These are phyloP conservation scores for Eucalyptus albens DNA, from an alignment of 345 rosid species.

Conservation along the genomic window DNA sequence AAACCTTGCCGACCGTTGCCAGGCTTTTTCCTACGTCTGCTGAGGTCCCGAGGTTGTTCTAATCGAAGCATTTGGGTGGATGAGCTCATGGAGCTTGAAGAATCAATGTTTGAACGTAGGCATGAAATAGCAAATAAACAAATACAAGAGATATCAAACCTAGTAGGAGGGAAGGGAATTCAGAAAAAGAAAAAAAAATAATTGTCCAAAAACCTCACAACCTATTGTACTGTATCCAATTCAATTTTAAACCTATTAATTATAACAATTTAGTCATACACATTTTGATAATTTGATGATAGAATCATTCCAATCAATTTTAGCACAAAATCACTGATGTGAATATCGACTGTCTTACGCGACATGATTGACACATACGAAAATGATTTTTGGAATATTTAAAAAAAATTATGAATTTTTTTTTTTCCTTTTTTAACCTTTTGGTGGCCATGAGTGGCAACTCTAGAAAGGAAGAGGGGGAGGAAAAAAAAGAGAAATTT, in stretches of 20 bases:
- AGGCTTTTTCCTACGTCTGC: not conserved
- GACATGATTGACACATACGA: accelerated
- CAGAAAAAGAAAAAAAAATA: no score
- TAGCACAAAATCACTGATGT: accelerated
- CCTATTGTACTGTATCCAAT: accelerated
- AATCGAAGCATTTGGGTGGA: not conserved
- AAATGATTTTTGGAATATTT: no score
- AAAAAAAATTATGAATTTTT: no score
- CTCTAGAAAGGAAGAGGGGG: accelerated
- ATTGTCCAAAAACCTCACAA: accelerated
- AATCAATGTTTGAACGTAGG: not conserved
- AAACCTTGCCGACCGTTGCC: not conserved
- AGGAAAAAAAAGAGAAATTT: no score
- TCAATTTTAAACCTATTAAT: accelerated
- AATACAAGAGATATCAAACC: not conserved
- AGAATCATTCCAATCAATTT: accelerated
- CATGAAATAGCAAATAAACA: not conserved
- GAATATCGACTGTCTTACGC: accelerated
- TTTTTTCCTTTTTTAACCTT: not conserved
- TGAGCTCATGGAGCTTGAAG: not conserved
- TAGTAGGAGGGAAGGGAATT: not conserved
- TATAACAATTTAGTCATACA: accelerated
- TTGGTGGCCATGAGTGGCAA: not conserved
- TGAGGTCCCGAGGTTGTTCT: not conserved
- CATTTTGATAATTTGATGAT: no score